Conservation (phyloP, 2,329 filamentous ascomycete species). For the Aspergillus vadensis region DNA sequence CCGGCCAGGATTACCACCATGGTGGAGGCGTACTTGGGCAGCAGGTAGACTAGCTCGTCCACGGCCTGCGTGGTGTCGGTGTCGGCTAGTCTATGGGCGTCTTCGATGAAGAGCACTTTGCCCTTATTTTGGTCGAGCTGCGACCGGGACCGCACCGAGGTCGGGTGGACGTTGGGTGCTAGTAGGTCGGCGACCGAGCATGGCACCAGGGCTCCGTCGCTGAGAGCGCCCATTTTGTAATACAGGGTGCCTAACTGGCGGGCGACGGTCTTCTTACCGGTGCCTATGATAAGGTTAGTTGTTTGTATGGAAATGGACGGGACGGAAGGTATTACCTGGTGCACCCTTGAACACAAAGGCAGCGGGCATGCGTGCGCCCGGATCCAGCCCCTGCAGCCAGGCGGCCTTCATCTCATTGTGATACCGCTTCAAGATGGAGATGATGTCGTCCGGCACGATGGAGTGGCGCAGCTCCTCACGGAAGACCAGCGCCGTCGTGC, state of each 20-base stretch:
- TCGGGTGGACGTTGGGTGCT: slow-evolving; percentile 5
- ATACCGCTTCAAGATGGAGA: slow-evolving; percentile 21
- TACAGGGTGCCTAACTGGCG: slow-evolving; percentile 20
- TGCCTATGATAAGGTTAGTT: slow-evolving; percentile 4
- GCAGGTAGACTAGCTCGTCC: slow-evolving; percentile 22
- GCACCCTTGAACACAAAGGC: slow-evolving; percentile 26
- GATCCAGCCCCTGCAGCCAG: slow-evolving; percentile 22
- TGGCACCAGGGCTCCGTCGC: slow-evolving; percentile 16
- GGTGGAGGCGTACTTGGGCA: slow-evolving; percentile 16
- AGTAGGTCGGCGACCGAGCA: slow-evolving; percentile 21
- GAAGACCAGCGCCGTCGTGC: slow-evolving; percentile 13
- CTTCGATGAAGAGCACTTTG: slow-evolving; percentile 22
- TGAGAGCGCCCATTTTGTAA: slow-evolving; percentile 25
- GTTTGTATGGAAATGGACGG: too few species aligned
- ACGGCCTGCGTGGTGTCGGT: slow-evolving; percentile 15
- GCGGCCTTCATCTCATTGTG: slow-evolving; percentile 23
- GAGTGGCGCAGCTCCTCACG: slow-evolving; percentile 21
- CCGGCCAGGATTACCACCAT: slow-evolving; percentile 24
- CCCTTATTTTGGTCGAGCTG: slow-evolving; percentile 19
- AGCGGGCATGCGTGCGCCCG: slow-evolving; percentile 15
- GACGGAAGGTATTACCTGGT: slow-evolving; percentile 9
- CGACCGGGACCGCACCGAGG: slow-evolving; percentile 13
- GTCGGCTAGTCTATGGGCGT: slow-evolving; percentile 22
- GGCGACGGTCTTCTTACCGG: slow-evolving; percentile 21
- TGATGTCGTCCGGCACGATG: slow-evolving; percentile 23